Evolutionary conservation across 495 filamentous ascomycete genomes (phyloP), one percentile per base, ranked within the genome.

Genomic region (Chaetomium cochliodes): DNA sequence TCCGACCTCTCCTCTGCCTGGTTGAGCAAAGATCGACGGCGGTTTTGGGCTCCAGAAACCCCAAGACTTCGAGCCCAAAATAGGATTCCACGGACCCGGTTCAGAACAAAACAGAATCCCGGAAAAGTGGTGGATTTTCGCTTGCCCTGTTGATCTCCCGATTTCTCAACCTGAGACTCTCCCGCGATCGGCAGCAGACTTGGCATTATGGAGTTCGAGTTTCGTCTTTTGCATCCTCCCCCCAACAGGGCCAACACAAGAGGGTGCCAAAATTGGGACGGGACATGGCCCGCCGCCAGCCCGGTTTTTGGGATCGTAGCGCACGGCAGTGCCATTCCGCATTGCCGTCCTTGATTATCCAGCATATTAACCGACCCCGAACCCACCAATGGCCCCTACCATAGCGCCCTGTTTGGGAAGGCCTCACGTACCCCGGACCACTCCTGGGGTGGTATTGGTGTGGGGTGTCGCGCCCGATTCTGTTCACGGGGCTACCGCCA

Each of bases 321-420:
- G 20, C 60, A n/a, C 69, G 67, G 67, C 60, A 64, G 39, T 65
- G 5, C 60, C 39, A 68, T 64, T 65, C 61, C 69, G 69, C 64
- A 59, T 67, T 67, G 50, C 61, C 67, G 58, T 58, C 57, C 63
- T 50, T 30, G 44, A 69, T 64, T 64, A 65, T 20, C 67, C 64
- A 65, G 47, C 59, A 58, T 52, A 67, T 67, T 66, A 67, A 60
- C 64, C 60, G 55, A 65, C 11, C 41, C 41, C 13, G 9, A 46
- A 22, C 33, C 68, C 65, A 60, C 61, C 70, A 68, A 64, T 70
- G 50, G 65, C 41, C 52, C 51, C 44, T 25, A 55, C 47, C 18
- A 20, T 37, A 16, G 15, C 41, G 54, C 55, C 69, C 63, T 65
- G 55, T 61, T 69, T 54, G 41, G 67, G 60, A 60, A 65, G 41